Evolutionary conservation across 2,329 filamentous ascomycete species (phyloP).

Genomic region (Stachybotrys echinatus): DNA sequence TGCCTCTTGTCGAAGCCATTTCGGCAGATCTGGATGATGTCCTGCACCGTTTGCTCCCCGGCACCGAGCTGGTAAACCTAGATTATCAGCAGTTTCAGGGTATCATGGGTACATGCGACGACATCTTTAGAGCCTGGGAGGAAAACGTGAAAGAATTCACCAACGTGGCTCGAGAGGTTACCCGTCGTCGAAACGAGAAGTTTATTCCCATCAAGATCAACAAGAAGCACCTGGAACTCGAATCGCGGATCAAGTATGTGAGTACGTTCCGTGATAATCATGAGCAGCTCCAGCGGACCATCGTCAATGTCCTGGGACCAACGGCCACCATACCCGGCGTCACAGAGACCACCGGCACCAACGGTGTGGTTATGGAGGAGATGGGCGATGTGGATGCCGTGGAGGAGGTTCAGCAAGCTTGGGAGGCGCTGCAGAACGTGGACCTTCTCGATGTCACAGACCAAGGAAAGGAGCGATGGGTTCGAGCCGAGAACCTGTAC

Average conservation of each 20-base stretch:
- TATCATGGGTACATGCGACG: constrained; percentile 77
- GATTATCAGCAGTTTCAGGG: constrained; percentile 86
- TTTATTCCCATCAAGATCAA: constrained; percentile 98
- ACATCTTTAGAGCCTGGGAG: constrained; percentile 90
- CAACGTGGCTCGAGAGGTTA: constrained; percentile 93
- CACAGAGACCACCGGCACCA: constrained; percentile 45
- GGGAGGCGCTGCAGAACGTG: constrained; percentile 88
- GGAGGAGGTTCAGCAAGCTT: constrained; percentile 91
- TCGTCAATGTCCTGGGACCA: constrained; percentile 90
- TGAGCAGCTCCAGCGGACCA: constrained; percentile 93
- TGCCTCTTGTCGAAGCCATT: constrained; percentile 94
- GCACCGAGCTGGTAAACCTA: constrained; percentile 83
- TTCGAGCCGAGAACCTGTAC: constrained; percentile 90
- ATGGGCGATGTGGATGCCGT: constrained; percentile 97
- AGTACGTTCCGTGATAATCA: constrained; percentile 94
- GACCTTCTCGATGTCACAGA: constrained; percentile 89
- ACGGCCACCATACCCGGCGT: constrained; percentile 53
- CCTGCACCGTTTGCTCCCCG: constrained; percentile 79
- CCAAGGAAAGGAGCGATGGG: constrained; percentile 88
- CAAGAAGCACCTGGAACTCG: constrained; percentile 80
- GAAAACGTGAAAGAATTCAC: constrained; percentile 97
- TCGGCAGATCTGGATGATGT: constrained; percentile 86
- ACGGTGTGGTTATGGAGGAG: constrained; percentile 77
- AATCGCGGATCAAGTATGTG: constrained; percentile 89
- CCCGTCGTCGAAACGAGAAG: constrained; percentile 87